Evolutionary conservation across 129 eudicot species (phyloP).

Genomic region (Glebionis coronaria): DNA sequence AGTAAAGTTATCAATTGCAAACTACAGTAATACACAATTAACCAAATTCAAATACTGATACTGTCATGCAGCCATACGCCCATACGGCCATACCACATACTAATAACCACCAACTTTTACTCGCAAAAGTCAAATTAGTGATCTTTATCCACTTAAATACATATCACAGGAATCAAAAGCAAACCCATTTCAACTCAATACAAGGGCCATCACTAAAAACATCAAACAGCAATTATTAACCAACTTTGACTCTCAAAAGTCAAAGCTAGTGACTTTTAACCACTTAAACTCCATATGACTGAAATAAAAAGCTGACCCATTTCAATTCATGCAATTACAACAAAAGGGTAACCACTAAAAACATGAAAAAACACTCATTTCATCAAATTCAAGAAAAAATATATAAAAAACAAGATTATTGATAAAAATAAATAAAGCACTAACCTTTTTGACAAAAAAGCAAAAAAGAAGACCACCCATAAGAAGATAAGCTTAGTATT

Average conservation of each 20-base stretch:
- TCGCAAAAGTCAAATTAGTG: conserved; percentile 13
- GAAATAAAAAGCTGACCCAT: neutral
- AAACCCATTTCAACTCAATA: neutral
- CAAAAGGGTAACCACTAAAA: too few species aligned
- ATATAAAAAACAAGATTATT: neutral
- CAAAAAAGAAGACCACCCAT: conserved; percentile 22
- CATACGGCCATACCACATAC: too few species aligned
- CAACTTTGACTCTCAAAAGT: conserved; percentile 5
- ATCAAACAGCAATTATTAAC: too few species aligned
- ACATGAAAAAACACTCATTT: neutral
- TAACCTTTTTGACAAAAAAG: conserved; percentile 35
- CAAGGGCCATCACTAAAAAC: neutral
- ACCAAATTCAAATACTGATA: neutral
- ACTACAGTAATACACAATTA: neutral
- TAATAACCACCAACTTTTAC: neutral
- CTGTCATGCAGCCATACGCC: too few species aligned
- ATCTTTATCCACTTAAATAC: neutral
- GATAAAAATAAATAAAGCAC: neutral
- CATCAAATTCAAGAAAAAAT: neutral
- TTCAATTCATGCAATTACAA: neutral
- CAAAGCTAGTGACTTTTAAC: conserved; percentile 2
- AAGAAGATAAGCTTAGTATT: conserved; percentile 16
- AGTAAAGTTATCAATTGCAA: neutral
- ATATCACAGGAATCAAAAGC: neutral
- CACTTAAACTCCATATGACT: neutral